Base-by-base conservation (phyloP, 1,284 basidiomycete genomes). In the Fistulinella cinereoalba region DNA sequence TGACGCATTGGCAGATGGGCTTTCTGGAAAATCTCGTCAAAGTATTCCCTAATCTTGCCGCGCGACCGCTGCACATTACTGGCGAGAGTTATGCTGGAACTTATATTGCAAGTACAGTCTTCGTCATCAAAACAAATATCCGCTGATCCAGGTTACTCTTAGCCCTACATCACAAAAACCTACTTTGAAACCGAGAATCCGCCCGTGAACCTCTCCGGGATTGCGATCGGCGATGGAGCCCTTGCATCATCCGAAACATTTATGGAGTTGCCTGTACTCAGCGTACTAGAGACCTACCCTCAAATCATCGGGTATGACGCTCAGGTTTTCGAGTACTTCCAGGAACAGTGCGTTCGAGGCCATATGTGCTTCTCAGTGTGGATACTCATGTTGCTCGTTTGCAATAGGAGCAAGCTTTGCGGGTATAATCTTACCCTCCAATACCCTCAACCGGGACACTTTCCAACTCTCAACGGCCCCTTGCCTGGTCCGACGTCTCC, bases 121-220 rank as follows among this genome's bases (percentile, higher is more conserved):
- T 38, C 3, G 34, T 12, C 0, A 28, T 27, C 25, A n/a, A 21
- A 32, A 15, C 18, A 37, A 27, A 21, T 13, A 4, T 27, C 8
- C 12, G 8, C 34, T 29, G 15, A 33, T 40, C 6, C 21, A 25
- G 34, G 42, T 50, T 33, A n/a, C 32, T 29, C 13, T 32, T 47
- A 85, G 82, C 81, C 86, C 9, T 85, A 85, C 55, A 88, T 86
- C 56, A 70, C 80, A 48, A 83, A 85, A 64, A 64, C 81, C 6
- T 83, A 83, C 57, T 85, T 87, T 51, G 71, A 67, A 29, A 70
- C 75, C 59, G 50, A 70, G 3, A 73, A 78, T 36, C 82, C 85
- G 15, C 84, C 85, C 0, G 81, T 87, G 11, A 77, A 76, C 4
- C 69, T 88, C 16, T 66, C 70, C 0, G 80, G 79, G 55, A 77